phyloP scores from a whole-genome alignment of 2,329 filamentous ascomycete species.

The Paecilomyces dactylethromorphus region DNA sequence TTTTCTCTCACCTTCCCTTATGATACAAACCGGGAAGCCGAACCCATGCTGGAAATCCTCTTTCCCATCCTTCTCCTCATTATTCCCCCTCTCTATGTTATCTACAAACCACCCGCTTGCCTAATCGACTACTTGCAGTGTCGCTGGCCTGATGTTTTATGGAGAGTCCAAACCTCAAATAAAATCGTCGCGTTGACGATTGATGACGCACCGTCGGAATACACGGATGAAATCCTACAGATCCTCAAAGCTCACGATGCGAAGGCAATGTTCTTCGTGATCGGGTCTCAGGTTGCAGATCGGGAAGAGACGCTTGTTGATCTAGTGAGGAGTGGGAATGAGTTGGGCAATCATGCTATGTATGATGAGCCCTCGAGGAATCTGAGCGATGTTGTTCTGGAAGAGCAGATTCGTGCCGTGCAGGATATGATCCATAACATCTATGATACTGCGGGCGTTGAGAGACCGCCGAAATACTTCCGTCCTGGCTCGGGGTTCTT shows the following conservation, averaged over 20 bases:
- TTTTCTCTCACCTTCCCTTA: neutral
- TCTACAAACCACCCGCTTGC: conserved; percentile 74
- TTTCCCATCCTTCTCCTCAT: neutral
- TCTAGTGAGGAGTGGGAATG: conserved; percentile 57
- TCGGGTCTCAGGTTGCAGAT: conserved; percentile 65
- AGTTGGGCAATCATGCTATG: conserved; percentile 86
- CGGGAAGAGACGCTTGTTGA: conserved; percentile 50
- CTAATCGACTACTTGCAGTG: conserved; percentile 65
- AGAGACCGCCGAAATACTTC: conserved; percentile 60
- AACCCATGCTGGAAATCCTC: neutral
- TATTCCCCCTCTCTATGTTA: conserved; percentile 53
- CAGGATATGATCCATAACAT: conserved; percentile 53
- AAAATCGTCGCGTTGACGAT: conserved; percentile 77
- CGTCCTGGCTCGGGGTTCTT: conserved; percentile 83
- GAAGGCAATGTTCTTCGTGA: conserved; percentile 81
- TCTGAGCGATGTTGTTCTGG: conserved; percentile 54
- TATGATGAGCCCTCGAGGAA: conserved; percentile 68
- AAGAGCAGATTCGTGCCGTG: conserved; percentile 58
- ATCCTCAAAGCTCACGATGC: conserved; percentile 61
- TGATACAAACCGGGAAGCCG: too few species aligned
- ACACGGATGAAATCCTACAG: conserved; percentile 64
- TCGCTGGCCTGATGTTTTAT: conserved; percentile 73
- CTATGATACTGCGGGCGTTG: conserved; percentile 39
- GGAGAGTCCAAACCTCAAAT: conserved; percentile 51
- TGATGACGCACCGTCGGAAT: conserved; percentile 72